These are phyloP conservation scores for Eimeria sp. DNA, from an alignment of 169 alveolate species.

Conservation along the genomic window DNA sequence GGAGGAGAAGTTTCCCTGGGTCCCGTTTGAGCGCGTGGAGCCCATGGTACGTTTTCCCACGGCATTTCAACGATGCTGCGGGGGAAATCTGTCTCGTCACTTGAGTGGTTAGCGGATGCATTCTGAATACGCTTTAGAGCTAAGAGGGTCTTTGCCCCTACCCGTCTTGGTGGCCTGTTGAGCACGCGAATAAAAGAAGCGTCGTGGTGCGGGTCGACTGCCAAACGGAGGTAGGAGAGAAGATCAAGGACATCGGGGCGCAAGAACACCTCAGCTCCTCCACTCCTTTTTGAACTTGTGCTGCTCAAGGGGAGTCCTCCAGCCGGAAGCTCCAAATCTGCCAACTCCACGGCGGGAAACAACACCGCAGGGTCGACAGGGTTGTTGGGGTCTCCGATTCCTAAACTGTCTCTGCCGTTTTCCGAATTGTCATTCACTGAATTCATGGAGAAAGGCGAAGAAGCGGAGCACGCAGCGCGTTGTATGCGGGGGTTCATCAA, in stretches of 20 bases:
- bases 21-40: neutral
- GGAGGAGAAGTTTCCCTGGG: neutral
- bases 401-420: neutral
- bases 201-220: slow-evolving; percentile 87
- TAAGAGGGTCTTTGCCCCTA: slow-evolving; percentile 84
- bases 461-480: slow-evolving; percentile 41
- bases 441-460: neutral
- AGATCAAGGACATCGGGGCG: slow-evolving; percentile 75
- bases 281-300: slow-evolving; percentile 30
- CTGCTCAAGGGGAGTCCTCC: slow-evolving; percentile 51
- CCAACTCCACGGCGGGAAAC: slow-evolving; percentile 36
- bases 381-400: slow-evolving; percentile 38
- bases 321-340: slow-evolving; percentile 14
- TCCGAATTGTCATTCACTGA: neutral
- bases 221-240: slow-evolving; percentile 87
- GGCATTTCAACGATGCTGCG: slow-evolving; percentile 39
- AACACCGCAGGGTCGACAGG: slow-evolving; percentile 71
- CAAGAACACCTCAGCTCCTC: slow-evolving; percentile 62
- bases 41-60: slow-evolving; percentile 25
- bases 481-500: slow-evolving; percentile 82
- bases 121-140: slow-evolving; percentile 30
- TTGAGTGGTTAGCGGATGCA: neutral
- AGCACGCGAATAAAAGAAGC: slow-evolving; percentile 87
- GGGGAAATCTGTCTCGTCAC: neutral
- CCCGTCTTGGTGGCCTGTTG: slow-evolving; percentile 88